Percentiles rank a stretch among this genome's conserved stretches.
Conservation (phyloP, 805 yeast species). For the Tetrapisispora fleetii region DNA sequence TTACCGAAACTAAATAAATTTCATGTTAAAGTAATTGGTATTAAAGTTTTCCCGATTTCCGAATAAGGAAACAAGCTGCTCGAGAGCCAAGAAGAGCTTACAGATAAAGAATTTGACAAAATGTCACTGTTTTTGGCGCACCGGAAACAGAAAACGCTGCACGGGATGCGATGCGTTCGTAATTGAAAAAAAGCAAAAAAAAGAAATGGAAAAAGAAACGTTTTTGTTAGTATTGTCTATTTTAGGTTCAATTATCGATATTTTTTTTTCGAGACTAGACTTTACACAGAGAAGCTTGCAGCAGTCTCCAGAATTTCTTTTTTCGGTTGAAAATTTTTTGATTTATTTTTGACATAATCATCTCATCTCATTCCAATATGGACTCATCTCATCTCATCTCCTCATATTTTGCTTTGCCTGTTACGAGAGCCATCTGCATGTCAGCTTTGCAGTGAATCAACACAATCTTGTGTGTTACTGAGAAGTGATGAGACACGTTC, state of each 20-base stretch:
- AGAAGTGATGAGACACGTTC: no score
- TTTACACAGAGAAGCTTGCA: neutral
- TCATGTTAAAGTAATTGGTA: no score
- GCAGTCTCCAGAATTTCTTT: neutral
- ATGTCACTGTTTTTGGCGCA: neutral
- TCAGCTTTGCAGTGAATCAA: neutral
- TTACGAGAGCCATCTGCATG: neutral
- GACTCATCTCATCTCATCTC: constrained; percentile 1
- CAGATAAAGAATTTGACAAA: no score
- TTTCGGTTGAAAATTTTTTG: neutral
- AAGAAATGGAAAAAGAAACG: neutral
- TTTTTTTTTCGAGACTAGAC: neutral
- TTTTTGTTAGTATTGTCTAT: neutral
- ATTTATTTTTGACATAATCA: neutral
- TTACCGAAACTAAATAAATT: no score
- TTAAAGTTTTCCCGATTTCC: no score
- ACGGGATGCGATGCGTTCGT: no score
- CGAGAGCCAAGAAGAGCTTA: no score
- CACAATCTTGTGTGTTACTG: no score
- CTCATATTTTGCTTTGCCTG: neutral
- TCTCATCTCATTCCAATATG: neutral
- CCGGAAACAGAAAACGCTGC: neutral
- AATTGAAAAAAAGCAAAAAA: neutral
- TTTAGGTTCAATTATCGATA: neutral
- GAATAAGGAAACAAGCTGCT: no score